phyloP scores from a whole-genome alignment of 768 basidiomycete genomes.

The Podaxis pistillaris region DNA sequence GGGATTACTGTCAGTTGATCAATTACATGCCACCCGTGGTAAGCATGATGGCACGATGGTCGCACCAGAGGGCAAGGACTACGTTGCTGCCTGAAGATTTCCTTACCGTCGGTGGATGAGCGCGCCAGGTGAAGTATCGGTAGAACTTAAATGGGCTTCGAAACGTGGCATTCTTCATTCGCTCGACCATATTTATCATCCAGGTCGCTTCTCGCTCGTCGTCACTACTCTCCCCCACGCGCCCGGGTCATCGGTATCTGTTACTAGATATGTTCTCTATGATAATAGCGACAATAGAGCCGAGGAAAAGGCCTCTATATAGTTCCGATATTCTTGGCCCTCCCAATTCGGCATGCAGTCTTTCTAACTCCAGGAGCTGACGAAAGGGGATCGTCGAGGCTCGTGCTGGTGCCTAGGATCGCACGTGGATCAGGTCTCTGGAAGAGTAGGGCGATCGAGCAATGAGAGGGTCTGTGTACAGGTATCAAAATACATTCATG shows the following conservation, averaged over 20 bases:
- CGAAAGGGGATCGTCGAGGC: no score
- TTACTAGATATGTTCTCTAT: not conserved
- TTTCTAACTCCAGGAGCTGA: not conserved
- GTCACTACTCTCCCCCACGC: not conserved
- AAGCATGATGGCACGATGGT: not conserved
- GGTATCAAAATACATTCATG: slow-evolving; percentile 3
- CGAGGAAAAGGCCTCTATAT: not conserved
- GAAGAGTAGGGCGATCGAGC: not conserved
- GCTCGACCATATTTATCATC: not conserved
- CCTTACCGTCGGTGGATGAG: not conserved
- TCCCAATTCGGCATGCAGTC: not conserved
- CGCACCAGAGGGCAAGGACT: not conserved
- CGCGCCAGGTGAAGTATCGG: not conserved
- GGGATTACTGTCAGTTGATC: not conserved
- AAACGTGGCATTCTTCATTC: not conserved
- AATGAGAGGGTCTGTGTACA: not conserved
- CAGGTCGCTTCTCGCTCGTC: not conserved
- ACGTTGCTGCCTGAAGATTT: no score
- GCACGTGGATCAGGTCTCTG: not conserved
- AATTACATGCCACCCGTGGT: not conserved
- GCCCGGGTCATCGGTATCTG: not conserved
- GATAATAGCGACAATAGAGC: not conserved
- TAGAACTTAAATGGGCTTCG: not conserved
- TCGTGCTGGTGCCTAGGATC: not conserved
- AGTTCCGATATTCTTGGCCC: not conserved